These are phyloP conservation scores for Saccharomyces pastorianus DNA, from an alignment of 1,139 yeast genomes.

Conservation along the genomic window DNA sequence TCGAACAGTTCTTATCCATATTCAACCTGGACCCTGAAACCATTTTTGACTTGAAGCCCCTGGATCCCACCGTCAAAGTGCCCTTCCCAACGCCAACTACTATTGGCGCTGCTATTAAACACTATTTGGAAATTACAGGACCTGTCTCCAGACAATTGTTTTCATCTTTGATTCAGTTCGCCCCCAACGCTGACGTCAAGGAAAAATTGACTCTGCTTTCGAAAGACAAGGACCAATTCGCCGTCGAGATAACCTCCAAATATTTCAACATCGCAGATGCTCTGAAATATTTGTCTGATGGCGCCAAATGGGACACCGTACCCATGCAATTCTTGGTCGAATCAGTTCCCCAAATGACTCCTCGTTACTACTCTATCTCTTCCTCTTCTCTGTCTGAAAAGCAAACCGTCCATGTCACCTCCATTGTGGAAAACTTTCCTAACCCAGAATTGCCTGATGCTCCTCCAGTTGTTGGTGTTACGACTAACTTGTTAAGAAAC, in stretches of 20 bases:
- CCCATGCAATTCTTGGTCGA: conserved; percentile 85
- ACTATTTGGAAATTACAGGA: conserved; percentile 86
- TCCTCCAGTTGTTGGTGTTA: conserved; percentile 52
- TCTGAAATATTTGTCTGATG: conserved; percentile 52
- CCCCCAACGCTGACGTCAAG: conserved; percentile 61
- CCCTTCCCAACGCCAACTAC: conserved; percentile 93
- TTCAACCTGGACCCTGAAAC: conserved; percentile 52
- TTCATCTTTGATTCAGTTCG: conserved; percentile 70
- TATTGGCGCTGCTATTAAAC: conserved; percentile 75
- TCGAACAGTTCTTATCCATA: conserved; percentile 53
- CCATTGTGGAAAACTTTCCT: conserved; percentile 69
- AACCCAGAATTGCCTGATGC: conserved; percentile 32
- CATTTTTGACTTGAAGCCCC: conserved; percentile 58
- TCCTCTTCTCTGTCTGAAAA: conserved; percentile 80
- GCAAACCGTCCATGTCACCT: conserved; percentile 70
- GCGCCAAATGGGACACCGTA: conserved; percentile 54
- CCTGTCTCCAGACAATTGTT: conserved; percentile 87
- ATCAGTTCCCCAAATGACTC: conserved; percentile 71
- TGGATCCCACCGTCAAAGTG: conserved; percentile 65
- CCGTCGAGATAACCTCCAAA: conserved; percentile 50
- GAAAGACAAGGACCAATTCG: conserved; percentile 61
- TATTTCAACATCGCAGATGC: conserved; percentile 73
- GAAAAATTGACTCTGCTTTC: conserved; percentile 48
- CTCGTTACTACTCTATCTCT: conserved; percentile 94
- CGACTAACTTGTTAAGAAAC: conserved; percentile 78